Evolutionary conservation across 2,329 filamentous ascomycete genomes (phyloP).

Genomic region (Chrysosporium queenslandicum): DNA sequence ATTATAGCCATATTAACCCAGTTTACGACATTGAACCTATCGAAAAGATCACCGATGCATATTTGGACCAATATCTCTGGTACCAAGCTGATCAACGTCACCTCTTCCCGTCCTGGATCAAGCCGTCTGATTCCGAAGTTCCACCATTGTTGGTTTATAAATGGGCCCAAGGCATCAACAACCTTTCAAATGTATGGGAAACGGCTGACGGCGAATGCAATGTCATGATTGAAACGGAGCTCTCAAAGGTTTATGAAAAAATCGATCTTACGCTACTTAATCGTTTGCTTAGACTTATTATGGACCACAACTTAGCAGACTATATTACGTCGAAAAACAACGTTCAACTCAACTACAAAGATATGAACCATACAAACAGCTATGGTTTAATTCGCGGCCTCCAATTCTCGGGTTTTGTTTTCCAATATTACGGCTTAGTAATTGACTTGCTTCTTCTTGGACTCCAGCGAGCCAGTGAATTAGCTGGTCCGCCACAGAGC

Average conservation of each 20-base stretch:
- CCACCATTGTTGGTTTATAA: slow-evolving; percentile 92
- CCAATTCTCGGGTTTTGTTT: slow-evolving; percentile 96
- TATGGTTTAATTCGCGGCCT: slow-evolving; percentile 97
- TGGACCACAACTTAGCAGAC: slow-evolving; percentile 98
- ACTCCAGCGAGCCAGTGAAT: slow-evolving; percentile 91
- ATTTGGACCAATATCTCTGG: slow-evolving; percentile 97
- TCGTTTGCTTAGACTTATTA: slow-evolving; percentile 82
- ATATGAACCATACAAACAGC: slow-evolving; percentile 99
- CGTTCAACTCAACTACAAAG: slow-evolving; percentile 96
- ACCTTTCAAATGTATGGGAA: slow-evolving; percentile 90
- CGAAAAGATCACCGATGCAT: slow-evolving; percentile 98
- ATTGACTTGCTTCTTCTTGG: slow-evolving; percentile 87
- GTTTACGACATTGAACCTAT: slow-evolving; percentile 99
- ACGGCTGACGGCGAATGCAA: slow-evolving; percentile 91
- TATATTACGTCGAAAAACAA: slow-evolving; percentile 99
- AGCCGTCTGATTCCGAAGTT: slow-evolving; percentile 95
- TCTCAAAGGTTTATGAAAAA: slow-evolving; percentile 99
- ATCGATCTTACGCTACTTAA: slow-evolving; percentile 95
- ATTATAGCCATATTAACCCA: slow-evolving; percentile 97
- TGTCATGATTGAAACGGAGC: slow-evolving; percentile 94
- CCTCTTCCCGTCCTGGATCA: slow-evolving; percentile 97
- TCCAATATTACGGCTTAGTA: slow-evolving; percentile 96
- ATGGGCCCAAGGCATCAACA: slow-evolving; percentile 99
- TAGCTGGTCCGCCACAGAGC: slow-evolving; percentile 83
- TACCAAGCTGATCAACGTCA: slow-evolving; percentile 97